These are phyloP conservation scores for Phytophthora sansomeana DNA, from an alignment of 352 stramenopile genomes.

Conservation along the genomic window DNA sequence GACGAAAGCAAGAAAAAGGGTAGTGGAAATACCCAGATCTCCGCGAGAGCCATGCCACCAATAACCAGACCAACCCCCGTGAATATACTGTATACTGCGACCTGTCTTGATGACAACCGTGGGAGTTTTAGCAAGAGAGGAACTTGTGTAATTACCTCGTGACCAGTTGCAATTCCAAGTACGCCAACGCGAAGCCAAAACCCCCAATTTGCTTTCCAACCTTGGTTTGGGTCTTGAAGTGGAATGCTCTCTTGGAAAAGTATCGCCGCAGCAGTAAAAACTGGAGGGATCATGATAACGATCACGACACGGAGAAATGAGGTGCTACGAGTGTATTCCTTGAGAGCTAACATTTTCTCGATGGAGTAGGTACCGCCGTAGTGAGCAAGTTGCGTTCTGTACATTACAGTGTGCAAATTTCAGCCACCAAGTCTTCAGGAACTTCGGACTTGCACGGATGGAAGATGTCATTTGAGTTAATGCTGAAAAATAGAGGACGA, in stretches of 20 bases:
- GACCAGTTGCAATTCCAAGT: not conserved
- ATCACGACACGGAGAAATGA: slow-evolving; percentile 2
- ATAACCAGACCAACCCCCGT: not conserved
- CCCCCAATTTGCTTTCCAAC: slow-evolving; percentile 3
- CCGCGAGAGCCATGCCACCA: not conserved
- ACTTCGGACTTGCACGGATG: not conserved
- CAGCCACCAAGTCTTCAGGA: not conserved
- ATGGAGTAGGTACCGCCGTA: slow-evolving; percentile 20
- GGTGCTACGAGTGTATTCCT: slow-evolving; percentile 9
- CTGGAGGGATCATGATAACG: not conserved
- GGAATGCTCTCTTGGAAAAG: slow-evolving; percentile 11
- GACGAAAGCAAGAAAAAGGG: slow-evolving; percentile 12
- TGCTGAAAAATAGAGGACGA: no score
- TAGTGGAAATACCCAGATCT: slow-evolving; percentile 20
- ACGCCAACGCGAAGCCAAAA: slow-evolving; percentile 11
- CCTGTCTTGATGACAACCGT: slow-evolving; percentile 2
- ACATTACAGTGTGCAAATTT: not conserved
- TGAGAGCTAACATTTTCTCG: slow-evolving; percentile 14
- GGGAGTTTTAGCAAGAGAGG: slow-evolving; percentile 7
- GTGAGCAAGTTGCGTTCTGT: slow-evolving; percentile 9
- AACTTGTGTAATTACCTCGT: not conserved
- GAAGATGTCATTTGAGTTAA: not conserved
- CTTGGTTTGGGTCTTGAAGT: slow-evolving; percentile 11
- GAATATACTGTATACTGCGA: not conserved
- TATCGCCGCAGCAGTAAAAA: slow-evolving; percentile 1